Evolutionary conservation across 2,329 filamentous ascomycete species (phyloP), one percentile per base, ranked within the genome.

Genomic region (Nectriaceae sp.): DNA sequence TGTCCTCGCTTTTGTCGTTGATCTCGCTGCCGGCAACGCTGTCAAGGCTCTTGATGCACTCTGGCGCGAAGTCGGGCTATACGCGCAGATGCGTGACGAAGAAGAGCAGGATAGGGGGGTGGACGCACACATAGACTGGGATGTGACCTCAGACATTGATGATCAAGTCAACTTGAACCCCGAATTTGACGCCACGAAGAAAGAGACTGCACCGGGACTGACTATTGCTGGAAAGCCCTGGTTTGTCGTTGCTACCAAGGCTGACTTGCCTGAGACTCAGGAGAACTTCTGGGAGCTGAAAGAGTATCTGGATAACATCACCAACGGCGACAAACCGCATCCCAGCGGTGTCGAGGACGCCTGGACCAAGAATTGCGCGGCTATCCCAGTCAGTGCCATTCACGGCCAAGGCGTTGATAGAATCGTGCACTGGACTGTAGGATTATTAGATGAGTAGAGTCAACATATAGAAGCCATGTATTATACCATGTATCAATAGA

Each of bases 211-310:
- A 3, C 65, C 69, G 3, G 76, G 69, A n/a, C 65, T 89, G n/a
- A 83, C 87, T 35, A 95, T 97, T 56, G 88, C 89, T n/a, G 83
- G 82, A 26, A 99, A 99, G 73, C 92, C 94, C 1, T 99, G 94
- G 94, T 94, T 96, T 62, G 92, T 97, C 4, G 85, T 97, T 37
- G 93, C 90, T 1, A 97, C 92, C 18, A 97, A 97, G 71, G 92
- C 90, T 1, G 93, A 97, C 66, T 67, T 96, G 46, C 82, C 85
- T 3, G 80, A 80, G 3, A 96, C 94, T 2, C 82, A 91, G 66
- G 80, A 84, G 20, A 95, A 94, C 65, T 99, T 90, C 66, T 70
- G 69, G 29, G 70, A 73, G 43, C 73, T 99, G 57, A 84, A 84
- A 56, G 70, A 72, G 8, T 96, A 97, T 68, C 71, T 99, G 4